These are phyloP conservation scores for Deinandra increscens DNA, from an alignment of 129 eudicot genomes.

Conservation along the genomic window DNA sequence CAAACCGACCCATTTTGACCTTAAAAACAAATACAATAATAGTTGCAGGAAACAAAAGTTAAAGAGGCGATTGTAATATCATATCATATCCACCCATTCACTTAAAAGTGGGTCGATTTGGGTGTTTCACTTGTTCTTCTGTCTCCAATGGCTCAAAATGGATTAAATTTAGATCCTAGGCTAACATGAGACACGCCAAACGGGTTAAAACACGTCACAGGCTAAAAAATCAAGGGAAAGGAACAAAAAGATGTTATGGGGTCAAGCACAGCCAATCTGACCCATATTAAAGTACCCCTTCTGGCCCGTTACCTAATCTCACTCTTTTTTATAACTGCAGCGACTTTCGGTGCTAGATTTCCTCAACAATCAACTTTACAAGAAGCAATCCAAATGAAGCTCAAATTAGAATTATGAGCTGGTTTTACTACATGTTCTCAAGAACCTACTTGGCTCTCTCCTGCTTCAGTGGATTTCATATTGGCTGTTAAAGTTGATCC, in stretches of 20 bases:
- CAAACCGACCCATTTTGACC: background rate
- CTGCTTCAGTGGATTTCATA: conserved; percentile 24
- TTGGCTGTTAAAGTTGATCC: conserved; percentile 4
- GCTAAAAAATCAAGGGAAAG: background rate
- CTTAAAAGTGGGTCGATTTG: background rate
- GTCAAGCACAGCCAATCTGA: background rate
- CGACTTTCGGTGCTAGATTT: conserved; percentile 82
- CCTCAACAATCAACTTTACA: conserved; percentile 58
- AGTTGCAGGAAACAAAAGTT: background rate
- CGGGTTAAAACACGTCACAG: background rate
- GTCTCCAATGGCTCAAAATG: background rate
- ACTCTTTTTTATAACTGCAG: conserved; percentile 43
- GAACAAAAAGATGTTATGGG: background rate
- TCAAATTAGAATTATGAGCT: conserved; percentile 11
- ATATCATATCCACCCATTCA: background rate
- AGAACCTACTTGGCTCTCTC: conserved; percentile 9
- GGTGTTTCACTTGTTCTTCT: background rate
- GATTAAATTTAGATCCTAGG: background rate
- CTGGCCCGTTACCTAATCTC: background rate
- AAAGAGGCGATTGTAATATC: background rate
- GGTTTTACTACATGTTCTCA: background rate
- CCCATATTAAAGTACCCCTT: background rate
- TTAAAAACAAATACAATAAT: background rate
- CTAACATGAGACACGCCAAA: background rate
- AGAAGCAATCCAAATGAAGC: conserved; percentile 39